Conservation (phyloP, 1,284 basidiomycete species). For the Tausonia pullulans region DNA sequence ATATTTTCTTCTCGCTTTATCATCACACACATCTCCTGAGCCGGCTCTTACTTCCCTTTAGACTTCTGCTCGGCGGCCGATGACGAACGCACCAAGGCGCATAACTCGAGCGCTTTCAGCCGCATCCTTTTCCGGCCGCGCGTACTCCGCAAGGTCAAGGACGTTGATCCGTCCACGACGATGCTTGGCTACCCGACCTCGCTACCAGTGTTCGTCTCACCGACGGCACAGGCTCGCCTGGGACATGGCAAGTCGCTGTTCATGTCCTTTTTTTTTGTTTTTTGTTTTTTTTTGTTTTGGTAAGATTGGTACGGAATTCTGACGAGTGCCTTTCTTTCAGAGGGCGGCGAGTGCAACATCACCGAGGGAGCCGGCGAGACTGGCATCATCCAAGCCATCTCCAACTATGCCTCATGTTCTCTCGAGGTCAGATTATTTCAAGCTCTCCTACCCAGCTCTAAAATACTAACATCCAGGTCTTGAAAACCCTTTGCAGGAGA, state of each 20-base stretch:
- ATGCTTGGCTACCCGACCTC: conserved; percentile 15
- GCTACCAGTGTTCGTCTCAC: conserved; percentile 39
- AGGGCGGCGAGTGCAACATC: too few relatives aligned
- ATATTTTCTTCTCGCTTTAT: too few relatives aligned
- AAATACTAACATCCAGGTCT: too few relatives aligned
- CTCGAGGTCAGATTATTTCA: conserved; percentile 27
- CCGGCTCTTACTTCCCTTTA: neutral
- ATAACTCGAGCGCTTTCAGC: conserved; percentile 39
- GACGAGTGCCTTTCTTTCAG: too few relatives aligned
- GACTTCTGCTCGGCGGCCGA: conserved; percentile 40
- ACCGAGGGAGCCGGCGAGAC: neutral
- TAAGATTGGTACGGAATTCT: too few relatives aligned
- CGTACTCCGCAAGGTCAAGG: conserved; percentile 19
- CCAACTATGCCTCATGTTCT: conserved; percentile 35
- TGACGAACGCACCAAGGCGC: conserved; percentile 24
- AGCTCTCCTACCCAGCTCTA: too few relatives aligned
- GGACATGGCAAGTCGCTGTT: conserved; percentile 33
- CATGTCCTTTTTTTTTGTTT: too few relatives aligned
- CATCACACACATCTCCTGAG: too few relatives aligned
- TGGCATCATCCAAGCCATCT: conserved; percentile 22
- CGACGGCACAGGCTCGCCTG: conserved; percentile 41
- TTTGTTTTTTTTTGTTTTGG: too few relatives aligned
- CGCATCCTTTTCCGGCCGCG: conserved; percentile 47
- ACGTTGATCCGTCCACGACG: neutral
- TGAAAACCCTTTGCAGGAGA: conserved; percentile 27